These are phyloP conservation scores for Bolboschoenus planiculmis DNA, from an alignment of 176 grass and related monocot genomes.

Conservation along the genomic window DNA sequence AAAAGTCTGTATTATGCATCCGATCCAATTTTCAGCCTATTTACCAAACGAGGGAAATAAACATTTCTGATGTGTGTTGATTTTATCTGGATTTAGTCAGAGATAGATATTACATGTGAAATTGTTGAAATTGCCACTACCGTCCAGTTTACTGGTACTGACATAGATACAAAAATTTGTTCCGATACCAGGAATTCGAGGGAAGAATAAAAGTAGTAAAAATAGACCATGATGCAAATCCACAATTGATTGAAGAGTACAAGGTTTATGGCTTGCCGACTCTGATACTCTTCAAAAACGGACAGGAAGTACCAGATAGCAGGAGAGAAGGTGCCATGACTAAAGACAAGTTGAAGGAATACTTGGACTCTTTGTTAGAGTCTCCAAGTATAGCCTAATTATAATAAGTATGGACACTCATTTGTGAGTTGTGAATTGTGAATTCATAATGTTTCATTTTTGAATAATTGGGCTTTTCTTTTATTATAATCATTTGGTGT, in stretches of 20 bases:
- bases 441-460: background rate
- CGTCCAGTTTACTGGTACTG: background rate
- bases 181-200: conserved; percentile 50
- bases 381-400: conserved; percentile 31
- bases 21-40: background rate
- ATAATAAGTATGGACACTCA: background rate
- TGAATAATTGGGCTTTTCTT: background rate
- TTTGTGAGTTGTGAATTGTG: too few relatives aligned
- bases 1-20: background rate
- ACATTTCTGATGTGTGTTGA: background rate
- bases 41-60: background rate
- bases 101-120: background rate
- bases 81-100: background rate
- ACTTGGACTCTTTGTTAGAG: conserved; percentile 47
- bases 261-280: conserved; percentile 80
- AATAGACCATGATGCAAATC: conserved; percentile 84
- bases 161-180: conserved; percentile 1
- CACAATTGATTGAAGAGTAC: conserved; percentile 62
- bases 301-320: conserved; percentile 73
- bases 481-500: background rate
- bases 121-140: background rate
- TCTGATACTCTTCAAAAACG: conserved; percentile 87
- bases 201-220: conserved; percentile 79
- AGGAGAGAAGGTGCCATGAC: conserved; percentile 78
- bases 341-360: conserved; percentile 79